Conservation (phyloP, 2,329 filamentous ascomycete genomes). For the Camillea tinctor region DNA sequence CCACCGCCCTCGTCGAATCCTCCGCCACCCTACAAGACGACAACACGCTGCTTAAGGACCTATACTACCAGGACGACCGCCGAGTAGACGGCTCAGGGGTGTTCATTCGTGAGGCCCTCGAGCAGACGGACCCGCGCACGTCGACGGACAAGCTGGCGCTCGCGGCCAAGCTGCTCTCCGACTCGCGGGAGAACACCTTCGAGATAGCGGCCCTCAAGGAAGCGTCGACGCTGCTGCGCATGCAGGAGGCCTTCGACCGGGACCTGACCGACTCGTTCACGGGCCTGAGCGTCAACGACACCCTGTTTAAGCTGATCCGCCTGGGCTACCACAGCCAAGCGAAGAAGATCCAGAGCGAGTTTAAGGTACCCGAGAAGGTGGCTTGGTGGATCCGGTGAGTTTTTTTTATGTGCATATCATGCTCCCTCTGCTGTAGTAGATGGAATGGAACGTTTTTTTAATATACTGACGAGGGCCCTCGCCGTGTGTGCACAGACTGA, state of each 20-base stretch:
- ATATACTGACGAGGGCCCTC: conserved; percentile 2
- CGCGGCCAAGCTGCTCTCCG: conserved; percentile 76
- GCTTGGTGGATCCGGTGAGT: conserved; percentile 76
- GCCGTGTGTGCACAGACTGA: conserved; percentile 56
- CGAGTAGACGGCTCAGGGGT: conserved; percentile 85
- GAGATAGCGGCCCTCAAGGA: conserved; percentile 78
- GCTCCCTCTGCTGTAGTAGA: no score
- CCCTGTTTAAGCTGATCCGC: conserved; percentile 82
- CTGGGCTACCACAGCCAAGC: conserved; percentile 81
- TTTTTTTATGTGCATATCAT: background rate
- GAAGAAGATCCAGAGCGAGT: conserved; percentile 85
- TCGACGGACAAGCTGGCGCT: conserved; percentile 85
- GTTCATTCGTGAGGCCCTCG: conserved; percentile 79
- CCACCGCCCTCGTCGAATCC: conserved; percentile 85
- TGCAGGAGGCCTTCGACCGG: conserved; percentile 83
- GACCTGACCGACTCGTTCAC: conserved; percentile 77
- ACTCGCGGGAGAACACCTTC: conserved; percentile 75
- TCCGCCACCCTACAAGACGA: conserved; percentile 68
- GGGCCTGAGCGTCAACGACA: conserved; percentile 86
- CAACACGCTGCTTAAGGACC: conserved; percentile 83
- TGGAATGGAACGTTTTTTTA: background rate
- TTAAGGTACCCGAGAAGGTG: conserved; percentile 88
- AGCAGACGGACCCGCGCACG: conserved; percentile 66
- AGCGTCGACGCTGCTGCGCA: conserved; percentile 72
- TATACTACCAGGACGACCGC: conserved; percentile 97